Evolutionary conservation across 1,139 yeast genomes (phyloP), one percentile per base, ranked within the genome.

Genomic region (Blastobotrys aristatus): DNA sequence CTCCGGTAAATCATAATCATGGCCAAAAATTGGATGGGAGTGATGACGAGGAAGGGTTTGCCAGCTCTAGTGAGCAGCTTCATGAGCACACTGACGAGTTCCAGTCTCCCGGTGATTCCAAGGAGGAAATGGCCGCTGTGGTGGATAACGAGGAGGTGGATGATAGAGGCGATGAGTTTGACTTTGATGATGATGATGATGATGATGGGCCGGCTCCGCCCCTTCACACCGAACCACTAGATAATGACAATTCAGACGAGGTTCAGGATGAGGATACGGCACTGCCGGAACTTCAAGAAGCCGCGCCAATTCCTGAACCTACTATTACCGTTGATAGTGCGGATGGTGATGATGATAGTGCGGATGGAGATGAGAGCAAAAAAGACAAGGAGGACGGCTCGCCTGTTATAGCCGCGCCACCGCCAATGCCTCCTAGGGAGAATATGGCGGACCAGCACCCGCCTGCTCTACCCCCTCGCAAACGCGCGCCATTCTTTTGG

Each of bases 401-500:
- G 5, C 27, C 27, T 24, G 8, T 6, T 6, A 5, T 10, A 10
- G 27, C 27, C 5, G 14, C 41, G 17, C 27, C 48, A 11, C 49
- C 48, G n/a, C 52, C 48, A 32, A 40, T 49, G 34, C 53, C 55
- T 8, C 45, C 58, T 16, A 35, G 56, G 8, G 40, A 36, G 2
- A 37, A 43, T 34, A 2, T 2, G 17, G 37, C 24, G 6, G 43
- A 44, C 2, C 52, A 57, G 2, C 66, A 44, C 2, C 52, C 58
- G 2, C 66, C 66, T 10, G 56, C 62, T 8, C 51, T 63, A 26
- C 67, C 67, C 2, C 65, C 66, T 3, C 57, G 67, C 24, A 60
- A 63, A 48, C 55, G 66, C 36, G 57, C 60, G 20, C 67, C 68
- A 4, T 64, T 64, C 47, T 59, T 64, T 46, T 64, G 67, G 68